phyloP scores from a whole-genome alignment of 768 basidiomycete genomes.

The Tubosaeta brunneosetosa region DNA sequence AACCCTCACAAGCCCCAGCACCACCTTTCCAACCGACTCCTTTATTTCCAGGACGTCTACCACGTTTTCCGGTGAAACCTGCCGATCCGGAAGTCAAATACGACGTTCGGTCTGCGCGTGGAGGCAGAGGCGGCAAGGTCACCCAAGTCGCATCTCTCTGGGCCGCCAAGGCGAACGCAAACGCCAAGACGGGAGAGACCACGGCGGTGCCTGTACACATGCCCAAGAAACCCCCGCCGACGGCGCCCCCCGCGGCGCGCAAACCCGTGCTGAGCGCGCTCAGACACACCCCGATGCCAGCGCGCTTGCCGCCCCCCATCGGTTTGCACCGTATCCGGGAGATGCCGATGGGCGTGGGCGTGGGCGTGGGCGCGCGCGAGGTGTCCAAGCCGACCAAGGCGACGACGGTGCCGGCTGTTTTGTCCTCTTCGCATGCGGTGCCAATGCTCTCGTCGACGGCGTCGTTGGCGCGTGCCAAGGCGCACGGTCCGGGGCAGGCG shows the following conservation, averaged over 20 bases:
- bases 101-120: conserved; percentile 70
- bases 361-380: conserved; percentile 15
- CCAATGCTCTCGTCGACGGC: conserved; percentile 75
- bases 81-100: conserved; percentile 57
- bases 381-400: conserved; percentile 47
- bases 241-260: neutral
- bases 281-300: conserved; percentile 11
- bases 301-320: neutral
- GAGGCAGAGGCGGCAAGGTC: conserved; percentile 72
- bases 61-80: conserved; percentile 32
- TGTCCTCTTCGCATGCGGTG: conserved; percentile 69
- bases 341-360: neutral
- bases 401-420: conserved; percentile 59
- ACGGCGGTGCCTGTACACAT: neutral
- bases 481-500: conserved; percentile 16
- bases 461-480: conserved; percentile 55
- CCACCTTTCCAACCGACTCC: neutral
- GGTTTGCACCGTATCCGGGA: neutral
- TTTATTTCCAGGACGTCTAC: conserved; percentile 26
- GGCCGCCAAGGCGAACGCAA: conserved; percentile 46
- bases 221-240: conserved; percentile 9
- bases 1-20: neutral
- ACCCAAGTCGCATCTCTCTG: conserved; percentile 70
- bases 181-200: conserved; percentile 5
- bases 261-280: conserved; percentile 10